Evolutionary conservation across 2,329 filamentous ascomycete genomes (phyloP), one percentile per base, ranked within the genome.

Genomic region (Ramularia collo-cygni): DNA sequence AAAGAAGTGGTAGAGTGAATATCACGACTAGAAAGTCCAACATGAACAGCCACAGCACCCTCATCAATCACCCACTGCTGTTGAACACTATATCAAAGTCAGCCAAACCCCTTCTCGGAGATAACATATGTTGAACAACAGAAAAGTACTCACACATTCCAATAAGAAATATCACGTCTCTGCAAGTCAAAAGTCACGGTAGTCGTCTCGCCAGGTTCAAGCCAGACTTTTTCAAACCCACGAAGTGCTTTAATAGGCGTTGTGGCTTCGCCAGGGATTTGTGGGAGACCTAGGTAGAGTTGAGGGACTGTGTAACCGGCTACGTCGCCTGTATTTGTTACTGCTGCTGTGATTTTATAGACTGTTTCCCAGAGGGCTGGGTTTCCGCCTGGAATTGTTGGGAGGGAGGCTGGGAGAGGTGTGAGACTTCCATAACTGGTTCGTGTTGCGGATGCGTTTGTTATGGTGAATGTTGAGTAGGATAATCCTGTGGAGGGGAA

Each of bases 301-400:
- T 80, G 76, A 1, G 70, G 69, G 2, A 80, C 74, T 8, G 74
- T 74, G 27, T 70, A 70, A 28, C 46, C 49, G 17, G 71, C 72
- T 2, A 65, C 59, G 44, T 55, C 51, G 2, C 85, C 85, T 0
- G 70, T 74, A 55, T 92, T 92, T 4, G 65, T 72, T 1, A 90
- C 64, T 0, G 64, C 70, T 4, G 76, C 72, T 2, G 68, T 66
- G 12, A 85, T 62, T 16, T 62, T 60, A 48, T 75, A 81, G 1
- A 79, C 69, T 0, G 68, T 60, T 26, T 83, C 72, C 70, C 78
- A 89, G 0, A 89, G 70, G 1, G 72, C 44, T 35, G 44, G 41
- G 36, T 49, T 49, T 10, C 49, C 49, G 7, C 49, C 49, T 29
- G 62, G 52, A 4, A 44, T 47, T 31, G 55, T 46, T 26, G 39